A percentile compares a stretch with the other conserved stretches of the same genome.
Conservation (phyloP, 2,329 filamentous ascomycete genomes). For the Nakataea oryzae region DNA sequence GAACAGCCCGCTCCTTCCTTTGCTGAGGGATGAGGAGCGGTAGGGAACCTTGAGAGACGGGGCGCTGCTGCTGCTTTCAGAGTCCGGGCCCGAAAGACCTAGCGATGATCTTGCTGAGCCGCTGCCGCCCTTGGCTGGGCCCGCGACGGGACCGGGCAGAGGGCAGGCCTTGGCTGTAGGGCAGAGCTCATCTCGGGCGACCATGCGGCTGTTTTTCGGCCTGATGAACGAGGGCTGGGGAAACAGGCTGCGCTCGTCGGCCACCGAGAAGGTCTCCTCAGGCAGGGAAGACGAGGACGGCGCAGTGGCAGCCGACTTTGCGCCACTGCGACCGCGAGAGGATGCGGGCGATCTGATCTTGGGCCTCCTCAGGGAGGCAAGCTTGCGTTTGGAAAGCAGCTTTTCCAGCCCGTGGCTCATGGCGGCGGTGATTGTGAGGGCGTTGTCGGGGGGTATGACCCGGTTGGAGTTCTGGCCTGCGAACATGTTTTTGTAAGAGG, state of each 20-base stretch:
- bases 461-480: slow-evolving; percentile 1
- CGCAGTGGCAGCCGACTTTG: too few species aligned
- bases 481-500: slow-evolving; percentile 1
- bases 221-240: slow-evolving; percentile 45
- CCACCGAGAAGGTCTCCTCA: background rate
- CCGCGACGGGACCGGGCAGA: slow-evolving; percentile 14
- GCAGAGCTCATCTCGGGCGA: slow-evolving; percentile 39
- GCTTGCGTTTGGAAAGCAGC: background rate
- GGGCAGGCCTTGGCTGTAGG: slow-evolving; percentile 6
- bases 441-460: slow-evolving; percentile 1
- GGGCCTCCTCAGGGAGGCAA: background rate
- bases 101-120: background rate
- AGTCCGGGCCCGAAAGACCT: background rate
- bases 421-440: slow-evolving; percentile 1
- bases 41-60: slow-evolving; percentile 8
- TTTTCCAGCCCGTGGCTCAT: slow-evolving; percentile 1
- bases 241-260: slow-evolving; percentile 17
- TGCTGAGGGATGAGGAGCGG: slow-evolving; percentile 11
- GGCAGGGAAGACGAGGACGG: background rate
- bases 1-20: slow-evolving; percentile 8
- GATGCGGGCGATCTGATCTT: background rate
- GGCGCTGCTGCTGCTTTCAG: slow-evolving; percentile 1
- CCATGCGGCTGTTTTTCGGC: slow-evolving; percentile 43
- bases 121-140: slow-evolving; percentile 5
- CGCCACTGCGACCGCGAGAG: background rate